Base-by-base conservation (phyloP, 2,329 filamentous ascomycete species). In the Exophiala bonariae region DNA sequence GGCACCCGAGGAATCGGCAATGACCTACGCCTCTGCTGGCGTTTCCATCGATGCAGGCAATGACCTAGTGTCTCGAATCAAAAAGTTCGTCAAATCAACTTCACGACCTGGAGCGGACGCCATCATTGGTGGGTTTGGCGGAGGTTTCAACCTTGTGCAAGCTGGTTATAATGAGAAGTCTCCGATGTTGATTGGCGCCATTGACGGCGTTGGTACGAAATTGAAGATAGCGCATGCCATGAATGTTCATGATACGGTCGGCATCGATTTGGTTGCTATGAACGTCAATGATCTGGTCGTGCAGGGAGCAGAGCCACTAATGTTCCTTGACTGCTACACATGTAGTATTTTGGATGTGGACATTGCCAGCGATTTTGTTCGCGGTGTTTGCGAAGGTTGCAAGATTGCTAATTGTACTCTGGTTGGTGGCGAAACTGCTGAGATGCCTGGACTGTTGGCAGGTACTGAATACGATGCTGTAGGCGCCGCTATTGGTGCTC, bases 241-340 rank as follows among this genome's bases (percentile, higher is more conserved):
- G 74, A 80, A 83, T 60, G 89, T 95, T 71, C 93, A 96, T 70
- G 85, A 92, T 68, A 96, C 91, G 3, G 92, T 99, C 9, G 93
- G 93, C 51, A 90, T 99, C 60, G 93, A 99, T 66, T 80, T 99
- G 28, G 93, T 99, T 3, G 93, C 93, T 58, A 97, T 97, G 92
- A 97, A 96, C 68, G 93, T 97, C 65, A 99, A 99, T 68, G 93
- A 99, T 63, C 79, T 99, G 0, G 85, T 99, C 41, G 93, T 97
- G 7, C 91, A 97, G 73, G 93, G 93, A 44, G 93, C 93, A 10
- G 89, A 93, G 59, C 91, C 93, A 2, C 78, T 97, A 56, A 93
- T 93, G 77, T 97, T 99, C 79, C 83, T 97, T 54, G 93, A 99
- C 74, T 97, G 95, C 79, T 96, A 95, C 71, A 92, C 90, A 52